phyloP scores from a whole-genome alignment of 2,329 filamentous ascomycete genomes.

The Apiospora sp. region DNA sequence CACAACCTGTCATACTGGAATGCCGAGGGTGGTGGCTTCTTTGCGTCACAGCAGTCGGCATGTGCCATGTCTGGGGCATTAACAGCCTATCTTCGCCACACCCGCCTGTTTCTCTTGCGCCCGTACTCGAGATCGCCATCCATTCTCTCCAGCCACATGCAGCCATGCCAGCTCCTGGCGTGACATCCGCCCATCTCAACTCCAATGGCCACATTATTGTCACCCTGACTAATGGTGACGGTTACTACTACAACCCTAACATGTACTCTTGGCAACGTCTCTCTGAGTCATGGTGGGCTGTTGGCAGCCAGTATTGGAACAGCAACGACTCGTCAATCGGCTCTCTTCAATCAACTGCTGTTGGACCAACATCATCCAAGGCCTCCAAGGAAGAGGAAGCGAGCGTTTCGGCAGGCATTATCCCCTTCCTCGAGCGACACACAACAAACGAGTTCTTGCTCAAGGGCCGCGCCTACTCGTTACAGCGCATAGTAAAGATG shows the following conservation, averaged over 20 bases:
- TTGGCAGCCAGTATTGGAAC: constrained; percentile 99
- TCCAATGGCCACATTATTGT: constrained; percentile 85
- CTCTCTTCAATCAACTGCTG: constrained; percentile 76
- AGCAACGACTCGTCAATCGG: constrained; percentile 90
- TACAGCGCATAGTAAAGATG: constrained; percentile 91
- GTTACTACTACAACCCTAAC: constrained; percentile 84
- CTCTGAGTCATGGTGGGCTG: constrained; percentile 98
- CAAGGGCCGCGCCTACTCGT: constrained; percentile 88
- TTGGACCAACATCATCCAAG: constrained; percentile 62
- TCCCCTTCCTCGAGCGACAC: constrained; percentile 91
- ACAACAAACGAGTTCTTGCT: constrained; percentile 93
- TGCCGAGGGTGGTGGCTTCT: constrained; percentile 89
- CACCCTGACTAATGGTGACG: constrained; percentile 94
- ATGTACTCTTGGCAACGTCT: constrained; percentile 95
- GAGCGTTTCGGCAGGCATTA: constrained; percentile 86
- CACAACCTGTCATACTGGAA: constrained; percentile 93
- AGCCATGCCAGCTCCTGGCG: constrained; percentile 78
- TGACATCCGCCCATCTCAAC: constrained; percentile 92
- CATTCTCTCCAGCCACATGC: constrained; percentile 79
- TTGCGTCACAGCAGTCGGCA: constrained; percentile 85
- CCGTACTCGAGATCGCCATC: constrained; percentile 86
- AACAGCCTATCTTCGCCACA: constrained; percentile 84
- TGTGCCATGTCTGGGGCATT: constrained; percentile 94
- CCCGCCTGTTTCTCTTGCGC: constrained; percentile 87
- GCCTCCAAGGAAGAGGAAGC: constrained; percentile 57